Evolutionary conservation across 2,329 filamentous ascomycete species (phyloP), one percentile per base, ranked within the genome.

Genomic region (Aspergillus uvarum): DNA sequence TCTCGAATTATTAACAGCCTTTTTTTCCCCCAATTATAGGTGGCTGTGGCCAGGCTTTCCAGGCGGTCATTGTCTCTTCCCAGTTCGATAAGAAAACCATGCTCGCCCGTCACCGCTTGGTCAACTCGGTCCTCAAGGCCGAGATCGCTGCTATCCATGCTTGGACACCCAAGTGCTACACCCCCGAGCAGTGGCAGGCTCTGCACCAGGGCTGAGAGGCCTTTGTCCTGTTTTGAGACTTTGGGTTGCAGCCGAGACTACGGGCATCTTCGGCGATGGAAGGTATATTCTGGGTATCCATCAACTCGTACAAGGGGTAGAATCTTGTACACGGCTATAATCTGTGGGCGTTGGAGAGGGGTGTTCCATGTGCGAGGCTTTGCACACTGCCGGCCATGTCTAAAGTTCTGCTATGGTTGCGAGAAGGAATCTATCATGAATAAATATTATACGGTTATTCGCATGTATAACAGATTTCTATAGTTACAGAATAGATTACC

Each of bases 141-240:
- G 92, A 97, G 79, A 96, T 97, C 74, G 90, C 91, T 16, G 86
- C 85, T 65, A 96, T 97, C 68, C 93, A 97, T 80, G 93, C 93
- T 44, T 97, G 93, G 93, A 96, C 91, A 58, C 91, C 92, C 29
- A 96, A 92, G 79, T 96, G 93, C 76, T 90, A 92, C 80, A 97
- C 93, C 8, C 91, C 91, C 0, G 91, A 92, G 70, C 91, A 97
- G 80, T 96, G 90, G 87, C 86, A 91, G 79, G 87, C 85, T 76
- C 85, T 89, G 76, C 82, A 84, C 64, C 72, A 77, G 66, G 62
- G 58, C 52, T 54, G 38, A 59, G 56, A 29, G 6, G 19, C 7
- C 22, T 38, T 44, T 14, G 26, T 44, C 53, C 24, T 51, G 35
- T 50, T 51, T 8, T 5, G 29, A 21, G 22, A 38, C 32, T 2